Evolutionary conservation across 2,329 filamentous ascomycete genomes (phyloP).

Genomic region (Fusarium fujikuroi): DNA sequence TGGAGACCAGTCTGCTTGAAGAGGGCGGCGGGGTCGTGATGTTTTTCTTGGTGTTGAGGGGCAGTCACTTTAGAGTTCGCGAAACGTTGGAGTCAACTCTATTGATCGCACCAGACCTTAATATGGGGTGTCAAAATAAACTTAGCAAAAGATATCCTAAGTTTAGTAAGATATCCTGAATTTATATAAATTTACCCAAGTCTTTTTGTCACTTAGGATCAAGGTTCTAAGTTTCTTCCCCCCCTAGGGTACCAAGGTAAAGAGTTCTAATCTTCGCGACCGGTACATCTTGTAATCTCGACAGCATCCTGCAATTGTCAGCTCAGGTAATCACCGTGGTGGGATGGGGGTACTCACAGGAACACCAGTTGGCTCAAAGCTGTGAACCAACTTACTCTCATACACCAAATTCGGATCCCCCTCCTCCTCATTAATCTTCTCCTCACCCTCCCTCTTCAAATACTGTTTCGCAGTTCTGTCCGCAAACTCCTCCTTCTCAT

Average conservation of each 20-base stretch:
- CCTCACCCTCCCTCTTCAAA: conserved; percentile 64
- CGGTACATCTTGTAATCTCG: conserved; percentile 71
- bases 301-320: conserved; percentile 67
- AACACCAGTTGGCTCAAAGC: conserved; percentile 74
- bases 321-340: neutral
- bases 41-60: conserved; percentile 21
- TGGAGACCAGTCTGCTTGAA: neutral
- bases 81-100: too few relatives aligned
- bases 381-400: conserved; percentile 70
- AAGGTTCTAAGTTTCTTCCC: too few relatives aligned
- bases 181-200: too few relatives aligned
- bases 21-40: neutral
- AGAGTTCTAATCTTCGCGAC: conserved; percentile 41
- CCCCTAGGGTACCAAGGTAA: neutral
- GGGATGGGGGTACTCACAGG: conserved; percentile 59
- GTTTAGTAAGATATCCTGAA: too few relatives aligned
- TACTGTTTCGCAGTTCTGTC: conserved; percentile 61
- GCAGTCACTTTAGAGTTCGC: too few relatives aligned
- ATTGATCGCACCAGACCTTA: too few relatives aligned
- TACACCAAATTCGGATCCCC: conserved; percentile 76
- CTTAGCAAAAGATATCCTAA: too few relatives aligned
- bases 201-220: too few relatives aligned
- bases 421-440: conserved; percentile 47
- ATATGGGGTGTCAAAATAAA: neutral
- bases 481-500: conserved; percentile 51